phyloP scores from a whole-genome alignment of 2,329 filamentous ascomycete species.

The Knufia petricola region DNA sequence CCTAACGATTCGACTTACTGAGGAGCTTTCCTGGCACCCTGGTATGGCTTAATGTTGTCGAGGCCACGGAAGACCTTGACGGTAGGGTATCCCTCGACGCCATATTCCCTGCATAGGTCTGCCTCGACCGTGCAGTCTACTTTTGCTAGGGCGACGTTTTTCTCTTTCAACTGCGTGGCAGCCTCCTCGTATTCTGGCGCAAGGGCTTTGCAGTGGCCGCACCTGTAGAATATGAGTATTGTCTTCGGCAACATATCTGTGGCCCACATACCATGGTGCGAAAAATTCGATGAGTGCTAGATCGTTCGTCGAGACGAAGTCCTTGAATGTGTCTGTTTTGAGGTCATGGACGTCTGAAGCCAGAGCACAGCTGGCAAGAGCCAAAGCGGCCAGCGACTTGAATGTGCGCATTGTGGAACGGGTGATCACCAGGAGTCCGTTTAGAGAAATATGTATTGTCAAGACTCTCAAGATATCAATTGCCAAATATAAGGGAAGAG shows the following conservation, averaged over 20 bases:
- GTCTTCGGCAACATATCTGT: too few relatives aligned
- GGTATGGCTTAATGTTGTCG: constrained; percentile 73
- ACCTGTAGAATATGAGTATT: constrained; percentile 29
- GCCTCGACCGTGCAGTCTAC: constrained; percentile 87
- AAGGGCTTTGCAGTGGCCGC: constrained; percentile 96
- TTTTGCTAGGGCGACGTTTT: constrained; percentile 40
- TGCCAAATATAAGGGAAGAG: too few relatives aligned
- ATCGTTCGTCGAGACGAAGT: constrained; percentile 75
- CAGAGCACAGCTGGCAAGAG: constrained; percentile 30
- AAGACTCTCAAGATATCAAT: too few relatives aligned
- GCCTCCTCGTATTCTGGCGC: constrained; percentile 47
- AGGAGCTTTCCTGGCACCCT: constrained; percentile 79
- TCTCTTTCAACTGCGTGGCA: constrained; percentile 39
- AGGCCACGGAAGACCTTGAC: constrained; percentile 95
- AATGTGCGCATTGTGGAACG: constrained; percentile 18
- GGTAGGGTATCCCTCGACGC: constrained; percentile 95
- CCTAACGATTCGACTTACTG: constrained; percentile 36
- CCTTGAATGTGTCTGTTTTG: constrained; percentile 75
- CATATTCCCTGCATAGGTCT: constrained; percentile 80
- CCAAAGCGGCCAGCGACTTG: constrained; percentile 27
- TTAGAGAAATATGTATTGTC: too few relatives aligned
- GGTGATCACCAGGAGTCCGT: too few relatives aligned
- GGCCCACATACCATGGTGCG: constrained; percentile 71
- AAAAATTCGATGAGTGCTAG: constrained; percentile 96
- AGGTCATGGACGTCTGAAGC: constrained; percentile 65